A percentile compares a stretch with the other conserved stretches of the same genome.
These are phyloP conservation scores for Hansenula sp. DNA, from an alignment of 1,139 yeast genomes.

Conservation along the genomic window DNA sequence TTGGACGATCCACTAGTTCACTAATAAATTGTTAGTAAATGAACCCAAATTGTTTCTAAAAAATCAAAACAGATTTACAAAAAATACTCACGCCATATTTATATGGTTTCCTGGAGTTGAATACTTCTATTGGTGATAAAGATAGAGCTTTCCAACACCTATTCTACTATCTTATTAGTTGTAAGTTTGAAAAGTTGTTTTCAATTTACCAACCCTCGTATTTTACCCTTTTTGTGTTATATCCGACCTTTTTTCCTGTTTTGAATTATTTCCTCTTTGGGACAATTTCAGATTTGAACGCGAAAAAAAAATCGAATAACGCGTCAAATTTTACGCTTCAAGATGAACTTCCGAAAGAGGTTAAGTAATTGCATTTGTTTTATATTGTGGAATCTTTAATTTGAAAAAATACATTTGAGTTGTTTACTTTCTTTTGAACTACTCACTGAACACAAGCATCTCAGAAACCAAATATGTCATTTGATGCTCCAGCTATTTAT, in stretches of 20 bases:
- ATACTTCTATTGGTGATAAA: no score
- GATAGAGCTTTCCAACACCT: background rate
- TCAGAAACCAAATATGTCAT: conserved; percentile 13
- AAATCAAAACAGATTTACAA: background rate
- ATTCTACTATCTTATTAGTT: background rate
- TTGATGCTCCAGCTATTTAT: conserved; percentile 55
- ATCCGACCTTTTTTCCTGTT: background rate
- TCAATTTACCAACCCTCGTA: background rate
- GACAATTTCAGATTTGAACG: background rate
- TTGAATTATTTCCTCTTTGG: background rate
- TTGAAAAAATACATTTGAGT: no score
- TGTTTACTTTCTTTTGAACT: no score
- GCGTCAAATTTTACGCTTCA: background rate
- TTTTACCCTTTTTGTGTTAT: background rate
- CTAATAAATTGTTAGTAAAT: conserved; percentile 29
- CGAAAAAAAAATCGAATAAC: background rate
- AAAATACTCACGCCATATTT: conserved; percentile 17
- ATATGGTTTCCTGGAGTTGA: background rate
- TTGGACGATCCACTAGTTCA: conserved; percentile 65
- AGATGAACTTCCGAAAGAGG: background rate
- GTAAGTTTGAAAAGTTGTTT: conserved; percentile 1
- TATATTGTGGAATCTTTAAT: no score
- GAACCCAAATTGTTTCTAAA: no score
- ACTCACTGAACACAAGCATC: background rate
- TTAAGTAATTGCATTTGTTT: background rate